Evolutionary conservation across 2,329 filamentous ascomycete species (phyloP).

Genomic region (Trichoderma sp.): DNA sequence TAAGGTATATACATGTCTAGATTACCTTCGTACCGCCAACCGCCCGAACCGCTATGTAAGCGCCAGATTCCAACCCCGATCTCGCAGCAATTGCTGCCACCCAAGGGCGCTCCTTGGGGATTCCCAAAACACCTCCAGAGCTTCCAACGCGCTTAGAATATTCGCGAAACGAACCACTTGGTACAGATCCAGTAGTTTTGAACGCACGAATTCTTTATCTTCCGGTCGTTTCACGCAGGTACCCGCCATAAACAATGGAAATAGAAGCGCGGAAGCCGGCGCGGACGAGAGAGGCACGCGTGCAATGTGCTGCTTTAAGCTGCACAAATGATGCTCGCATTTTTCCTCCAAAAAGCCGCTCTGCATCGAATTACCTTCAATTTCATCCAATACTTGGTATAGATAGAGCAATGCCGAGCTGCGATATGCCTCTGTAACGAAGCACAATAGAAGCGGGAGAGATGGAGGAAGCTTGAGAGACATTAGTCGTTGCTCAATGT

Average conservation of each 20-base stretch:
- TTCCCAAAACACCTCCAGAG: background rate
- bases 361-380: background rate
- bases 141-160: background rate
- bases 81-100: background rate
- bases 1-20: background rate
- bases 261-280: background rate
- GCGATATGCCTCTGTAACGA: background rate
- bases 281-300: background rate
- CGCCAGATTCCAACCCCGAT: conserved; percentile 1
- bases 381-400: background rate
- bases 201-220: background rate
- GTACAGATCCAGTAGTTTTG: background rate
- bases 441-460: background rate
- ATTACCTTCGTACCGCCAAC: background rate
- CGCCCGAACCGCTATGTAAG: background rate
- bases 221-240: background rate
- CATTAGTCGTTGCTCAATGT: background rate
- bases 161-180: background rate
- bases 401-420: background rate
- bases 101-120: background rate
- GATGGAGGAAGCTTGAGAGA: background rate
- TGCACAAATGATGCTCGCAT: background rate
- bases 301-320: background rate
- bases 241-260: background rate
- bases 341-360: background rate